Evolutionary conservation across 371 early-diverging fungal species (phyloP), one percentile per base, ranked within the genome.

Genomic region (Thermomucor indicae-seudaticae): DNA sequence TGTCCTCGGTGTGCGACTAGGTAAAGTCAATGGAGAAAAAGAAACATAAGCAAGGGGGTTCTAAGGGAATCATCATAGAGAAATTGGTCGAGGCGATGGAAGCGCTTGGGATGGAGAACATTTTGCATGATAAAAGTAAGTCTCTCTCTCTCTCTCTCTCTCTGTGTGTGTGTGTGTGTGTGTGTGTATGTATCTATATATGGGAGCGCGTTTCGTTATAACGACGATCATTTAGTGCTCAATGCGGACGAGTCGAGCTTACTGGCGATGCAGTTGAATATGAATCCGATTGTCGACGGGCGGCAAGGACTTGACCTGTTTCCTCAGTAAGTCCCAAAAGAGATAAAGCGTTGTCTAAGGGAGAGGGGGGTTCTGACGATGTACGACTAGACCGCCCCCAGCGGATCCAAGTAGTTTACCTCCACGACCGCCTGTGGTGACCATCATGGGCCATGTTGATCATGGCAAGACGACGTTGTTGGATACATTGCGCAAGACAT

Each of bases 371-470:
- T n/a, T n/a, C 37, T 37, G 37, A 37, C 10, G 11, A n/a, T 3
- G 37, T 16, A 39, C 14, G 16, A 6, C 31, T 58, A 79, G 83
- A 53, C 75, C 80, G 2, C 64, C 65, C 39, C 88, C 90, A 0
- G 80, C 72, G 22, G 90, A 91, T 50, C 81, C 84, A 78, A 78
- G 84, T 2, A 53, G 61, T 11, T 82, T 85, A 50, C 88, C 88
- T 17, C 52, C 64, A 6, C 80, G 96, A 32, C 92, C 96, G 1
- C 97, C 97, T 6, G 88, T 96, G 16, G 94, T 96, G 19, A 95
- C 96, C 6, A 94, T 99, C 55, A 91, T 99, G 92, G 99, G 99
- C 12, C 98, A 97, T 56, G 93, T 96, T 25, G 96, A 97, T 67
- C 97, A 96, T 60, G 97, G 98, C 25, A 97, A 97, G 61, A 97